phyloP scores from a whole-genome alignment of 306 rosid species.

The Geum urbanum region DNA sequence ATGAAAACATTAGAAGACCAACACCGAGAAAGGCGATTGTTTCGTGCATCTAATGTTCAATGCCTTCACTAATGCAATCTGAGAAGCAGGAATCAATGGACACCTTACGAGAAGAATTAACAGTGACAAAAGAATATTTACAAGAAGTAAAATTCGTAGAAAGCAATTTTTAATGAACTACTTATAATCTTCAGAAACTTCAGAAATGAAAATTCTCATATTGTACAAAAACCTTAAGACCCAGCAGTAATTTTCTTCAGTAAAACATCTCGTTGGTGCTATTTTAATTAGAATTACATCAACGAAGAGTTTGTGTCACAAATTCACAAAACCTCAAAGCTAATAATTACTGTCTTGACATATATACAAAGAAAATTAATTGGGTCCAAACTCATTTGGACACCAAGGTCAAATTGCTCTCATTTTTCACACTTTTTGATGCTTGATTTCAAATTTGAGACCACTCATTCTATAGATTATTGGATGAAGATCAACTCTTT shows the following conservation, averaged over 20 bases:
- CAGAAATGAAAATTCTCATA: not conserved
- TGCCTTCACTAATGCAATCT: not conserved
- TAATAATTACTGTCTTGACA: not conserved
- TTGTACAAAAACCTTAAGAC: not conserved
- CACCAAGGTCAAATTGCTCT: no score
- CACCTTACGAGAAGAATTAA: not conserved
- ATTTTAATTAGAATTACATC: not conserved
- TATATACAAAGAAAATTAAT: not conserved
- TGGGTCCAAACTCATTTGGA: no score
- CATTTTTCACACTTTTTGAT: no score
- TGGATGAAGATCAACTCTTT: no score
- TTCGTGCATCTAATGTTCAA: not conserved
- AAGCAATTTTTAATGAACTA: not conserved
- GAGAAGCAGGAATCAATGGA: constrained; percentile 4
- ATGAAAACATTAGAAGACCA: constrained; percentile 9
- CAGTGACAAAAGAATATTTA: no score
- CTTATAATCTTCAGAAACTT: not conserved
- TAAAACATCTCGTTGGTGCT: no score
- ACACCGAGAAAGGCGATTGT: not conserved
- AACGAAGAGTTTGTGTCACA: not conserved
- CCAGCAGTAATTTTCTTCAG: not conserved
- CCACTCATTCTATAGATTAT: no score
- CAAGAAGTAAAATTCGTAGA: not conserved
- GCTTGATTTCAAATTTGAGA: no score
- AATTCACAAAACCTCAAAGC: not conserved